Evolutionary conservation across 2,329 filamentous ascomycete genomes (phyloP), one percentile per base, ranked within the genome.

Genomic region (Neonectria faginata): DNA sequence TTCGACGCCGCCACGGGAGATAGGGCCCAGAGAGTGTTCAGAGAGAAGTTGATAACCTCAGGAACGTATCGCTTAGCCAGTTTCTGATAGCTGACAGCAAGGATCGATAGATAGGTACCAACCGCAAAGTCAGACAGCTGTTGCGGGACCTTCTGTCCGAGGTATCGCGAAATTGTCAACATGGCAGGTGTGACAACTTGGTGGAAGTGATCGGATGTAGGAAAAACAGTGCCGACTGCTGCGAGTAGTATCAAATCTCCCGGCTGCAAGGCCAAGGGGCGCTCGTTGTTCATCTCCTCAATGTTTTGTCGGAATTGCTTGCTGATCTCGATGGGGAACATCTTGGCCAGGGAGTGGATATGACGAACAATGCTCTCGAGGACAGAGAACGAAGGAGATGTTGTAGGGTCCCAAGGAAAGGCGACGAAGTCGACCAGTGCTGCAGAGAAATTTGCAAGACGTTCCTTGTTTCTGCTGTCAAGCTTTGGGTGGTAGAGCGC

Each of bases 141-240:
- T 47, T 87, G 83, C 0, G 93, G 89, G 0, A 90, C 84, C 60
- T 89, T 93, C 71, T 97, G 89, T 1, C 91, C 93, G 27, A 99
- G 85, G 79, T 92, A 97, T 59, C 93, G 89, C 12, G 87, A 88
- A 79, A 98, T 92, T n/a, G 90, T 87, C 5, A 97, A 88, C 79
- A 93, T 91, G 0, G 95, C 92, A 2, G 96, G 96, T 2, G 96
- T 99, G 44, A 93, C 91, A 39, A 98, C 93, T 72, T 96, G 91
- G 74, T 99, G 96, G 79, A 98, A 99, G 79, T 98, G 94, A 79
- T 99, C 96, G 0, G 94, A 97, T 0, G 96, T 97, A 5, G 96
- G 94, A 74, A 97, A 99, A 57, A 97, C 92, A 2, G 89, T 89
- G 44, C 91, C 89, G 64, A 97, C 88, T 0, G 93, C 94, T 0